Evolutionary conservation across 164 flowering plant genomes (phyloP).

Genomic region (Platanus orientalis): DNA sequence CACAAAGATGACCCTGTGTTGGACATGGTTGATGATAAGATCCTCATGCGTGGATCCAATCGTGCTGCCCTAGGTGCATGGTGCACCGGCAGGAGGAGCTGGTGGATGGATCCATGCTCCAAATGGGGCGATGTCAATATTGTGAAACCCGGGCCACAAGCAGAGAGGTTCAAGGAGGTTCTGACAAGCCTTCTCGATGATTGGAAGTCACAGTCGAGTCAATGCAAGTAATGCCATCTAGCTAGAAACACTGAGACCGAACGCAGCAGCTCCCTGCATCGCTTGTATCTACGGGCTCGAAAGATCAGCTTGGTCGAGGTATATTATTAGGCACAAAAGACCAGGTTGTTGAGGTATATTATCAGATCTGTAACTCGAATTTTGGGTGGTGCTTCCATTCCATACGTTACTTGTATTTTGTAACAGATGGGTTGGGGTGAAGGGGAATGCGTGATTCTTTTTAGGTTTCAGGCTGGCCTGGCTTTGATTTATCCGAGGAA

Average conservation of each 20-base stretch:
- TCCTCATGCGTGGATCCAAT: constrained; percentile 51
- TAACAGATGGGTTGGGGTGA: not conserved
- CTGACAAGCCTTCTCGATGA: constrained; percentile 44
- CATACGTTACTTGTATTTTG: not conserved
- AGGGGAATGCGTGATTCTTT: constrained; percentile 11
- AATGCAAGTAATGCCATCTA: constrained; percentile 39
- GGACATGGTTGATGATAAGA: constrained; percentile 57
- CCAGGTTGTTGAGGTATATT: constrained; percentile 15
- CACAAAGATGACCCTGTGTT: constrained; percentile 59
- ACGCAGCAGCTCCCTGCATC: not conserved
- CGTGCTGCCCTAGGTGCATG: constrained; percentile 72
- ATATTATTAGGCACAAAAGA: constrained; percentile 3
- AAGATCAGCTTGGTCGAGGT: not conserved
- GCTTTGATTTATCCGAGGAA: not conserved
- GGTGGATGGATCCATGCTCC: constrained; percentile 78
- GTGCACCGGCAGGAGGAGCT: constrained; percentile 58
- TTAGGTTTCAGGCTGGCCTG: constrained; percentile 15
- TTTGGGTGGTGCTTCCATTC: constrained; percentile 2
- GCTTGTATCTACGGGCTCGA: constrained; percentile 13
- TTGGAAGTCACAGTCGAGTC: constrained; percentile 32
- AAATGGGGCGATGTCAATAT: constrained; percentile 77
- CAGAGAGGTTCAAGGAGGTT: constrained; percentile 43
- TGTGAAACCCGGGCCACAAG: constrained; percentile 62
- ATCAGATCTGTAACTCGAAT: constrained; percentile 12
- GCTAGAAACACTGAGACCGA: not conserved